Evolutionary conservation across 2,329 filamentous ascomycete genomes (phyloP).

Genomic region (Helotiales sp.): DNA sequence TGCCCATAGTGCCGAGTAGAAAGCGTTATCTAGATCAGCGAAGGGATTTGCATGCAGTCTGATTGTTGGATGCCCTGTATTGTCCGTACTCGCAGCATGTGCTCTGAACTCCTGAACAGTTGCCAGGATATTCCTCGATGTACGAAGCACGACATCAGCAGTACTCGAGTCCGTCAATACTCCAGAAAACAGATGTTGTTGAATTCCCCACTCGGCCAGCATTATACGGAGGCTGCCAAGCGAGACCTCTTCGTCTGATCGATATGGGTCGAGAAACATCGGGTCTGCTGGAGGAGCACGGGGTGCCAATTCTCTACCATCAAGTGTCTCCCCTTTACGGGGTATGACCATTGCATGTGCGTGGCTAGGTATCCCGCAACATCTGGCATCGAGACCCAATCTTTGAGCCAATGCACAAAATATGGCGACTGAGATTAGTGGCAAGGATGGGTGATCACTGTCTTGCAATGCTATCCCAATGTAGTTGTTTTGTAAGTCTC

Average conservation of each 20-base stretch:
- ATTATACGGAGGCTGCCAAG: slow-evolving; percentile 61
- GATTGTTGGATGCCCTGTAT: slow-evolving; percentile 46
- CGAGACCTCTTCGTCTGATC: slow-evolving; percentile 69
- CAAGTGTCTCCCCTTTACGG: slow-evolving; percentile 61
- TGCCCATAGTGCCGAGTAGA: slow-evolving; percentile 47
- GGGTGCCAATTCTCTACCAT: slow-evolving; percentile 50
- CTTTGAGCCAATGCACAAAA: slow-evolving; percentile 80
- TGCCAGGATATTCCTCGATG: slow-evolving; percentile 79
- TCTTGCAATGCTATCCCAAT: slow-evolving; percentile 81
- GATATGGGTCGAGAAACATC: slow-evolving; percentile 88
- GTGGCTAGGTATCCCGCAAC: slow-evolving; percentile 83
- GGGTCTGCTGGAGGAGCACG: slow-evolving; percentile 51
- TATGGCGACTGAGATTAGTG: slow-evolving; percentile 84
- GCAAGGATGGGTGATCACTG: slow-evolving; percentile 76
- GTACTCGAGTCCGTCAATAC: slow-evolving; percentile 70
- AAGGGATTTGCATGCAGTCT: slow-evolving; percentile 40
- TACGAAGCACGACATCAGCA: slow-evolving; percentile 73
- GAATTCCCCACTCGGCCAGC: slow-evolving; percentile 54
- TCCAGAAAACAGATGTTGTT: slow-evolving; percentile 51
- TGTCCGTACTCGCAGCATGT: slow-evolving; percentile 32
- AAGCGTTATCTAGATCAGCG: slow-evolving; percentile 45
- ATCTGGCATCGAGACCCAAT: slow-evolving; percentile 75
- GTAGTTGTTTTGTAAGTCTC: slow-evolving; percentile 84
- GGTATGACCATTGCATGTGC: slow-evolving; percentile 80
- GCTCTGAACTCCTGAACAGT: slow-evolving; percentile 62